Evolutionary conservation across 768 basidiomycete species (phyloP).

Genomic region (Auricularia heimuer): DNA sequence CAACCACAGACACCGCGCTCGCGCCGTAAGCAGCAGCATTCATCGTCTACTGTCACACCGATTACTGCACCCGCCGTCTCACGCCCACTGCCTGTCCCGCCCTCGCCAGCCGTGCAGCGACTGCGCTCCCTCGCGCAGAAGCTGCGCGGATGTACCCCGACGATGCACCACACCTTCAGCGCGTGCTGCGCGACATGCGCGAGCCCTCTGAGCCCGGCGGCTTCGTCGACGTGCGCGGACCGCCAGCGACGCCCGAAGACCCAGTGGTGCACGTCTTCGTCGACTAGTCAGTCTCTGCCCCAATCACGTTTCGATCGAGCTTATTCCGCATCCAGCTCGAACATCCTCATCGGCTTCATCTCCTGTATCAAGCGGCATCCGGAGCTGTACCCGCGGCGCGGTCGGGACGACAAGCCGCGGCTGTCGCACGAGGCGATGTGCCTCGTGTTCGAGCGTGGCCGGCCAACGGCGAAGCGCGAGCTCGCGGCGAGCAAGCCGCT

Average conservation of each 20-base stretch:
- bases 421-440: conserved; percentile 71
- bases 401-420: conserved; percentile 26
- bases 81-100: conserved; percentile 21
- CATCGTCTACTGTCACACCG: not conserved
- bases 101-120: conserved; percentile 39
- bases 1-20: not conserved
- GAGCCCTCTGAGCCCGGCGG: not conserved
- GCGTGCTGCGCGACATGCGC: conserved; percentile 19
- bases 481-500: conserved; percentile 75
- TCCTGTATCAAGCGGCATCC: conserved; percentile 52
- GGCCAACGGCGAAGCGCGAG: conserved; percentile 63
- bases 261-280: conserved; percentile 32
- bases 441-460: conserved; percentile 72
- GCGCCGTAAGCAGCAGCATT: not conserved
- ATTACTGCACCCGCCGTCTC: not conserved
- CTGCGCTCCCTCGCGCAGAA: conserved; percentile 47
- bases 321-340: conserved; percentile 45
- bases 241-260: conserved; percentile 11
- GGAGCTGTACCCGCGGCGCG: conserved; percentile 27
- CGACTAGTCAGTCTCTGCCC: conserved; percentile 30
- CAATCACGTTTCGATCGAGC: not conserved
- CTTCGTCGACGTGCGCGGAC: not conserved
- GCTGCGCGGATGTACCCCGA: conserved; percentile 46
- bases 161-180: conserved; percentile 26
- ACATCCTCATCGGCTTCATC: conserved; percentile 79